Base-by-base conservation (phyloP, 75 land plant species). In the Adiantum capillusveneris region DNA sequence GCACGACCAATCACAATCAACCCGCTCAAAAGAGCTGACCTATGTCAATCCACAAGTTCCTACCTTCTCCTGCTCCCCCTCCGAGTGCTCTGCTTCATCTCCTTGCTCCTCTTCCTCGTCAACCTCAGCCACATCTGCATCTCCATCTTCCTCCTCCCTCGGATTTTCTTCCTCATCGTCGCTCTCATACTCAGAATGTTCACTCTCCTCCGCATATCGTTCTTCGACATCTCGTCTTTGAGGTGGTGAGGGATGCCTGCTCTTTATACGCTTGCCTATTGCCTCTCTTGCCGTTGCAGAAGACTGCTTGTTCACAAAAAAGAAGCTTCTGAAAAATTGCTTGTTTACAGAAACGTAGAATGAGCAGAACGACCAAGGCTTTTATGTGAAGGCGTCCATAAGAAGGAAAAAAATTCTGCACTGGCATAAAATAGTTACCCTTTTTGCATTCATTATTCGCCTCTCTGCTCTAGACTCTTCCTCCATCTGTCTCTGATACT, bases 401-500 rank as follows among this genome's bases (percentile, higher is more conserved):
- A 1, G 22, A 18, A 20, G n/a, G n/a, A n/a, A n/a, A n/a, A n/a
- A n/a, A n/a, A n/a, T n/a, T n/a, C n/a, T n/a, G n/a, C n/a, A n/a
- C n/a, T n/a, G n/a, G n/a, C n/a, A n/a, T 21, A 19, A 44, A 60
- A 41, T 11, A 11, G 5, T 44, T 19, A 83, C 98, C 87, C 71
- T 76, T 65, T 95, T 90, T 25, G 84, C 87, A 76, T 83, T 81
- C n/a, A 88, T 69, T 20, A 93, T 85, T 24, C 90, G 76, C 62
- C 74, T 88, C 52, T 93, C 98, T 17, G 90, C 87, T 37, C 76
- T 72, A 43, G 78, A 72, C 75, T 92, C 98, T n/a, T n/a, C n/a
- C 6, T 57, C 75, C 67, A 89, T 95, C 53, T 46, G 34, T 44
- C 21, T n/a, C 20, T 61, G 34, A 22, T 43, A 44, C 16, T 34